A percentile compares a stretch with the other conserved stretches of the same genome.
Evolutionary conservation across 352 stramenopile species (phyloP).

Genomic region (Phytophthora constricta): DNA sequence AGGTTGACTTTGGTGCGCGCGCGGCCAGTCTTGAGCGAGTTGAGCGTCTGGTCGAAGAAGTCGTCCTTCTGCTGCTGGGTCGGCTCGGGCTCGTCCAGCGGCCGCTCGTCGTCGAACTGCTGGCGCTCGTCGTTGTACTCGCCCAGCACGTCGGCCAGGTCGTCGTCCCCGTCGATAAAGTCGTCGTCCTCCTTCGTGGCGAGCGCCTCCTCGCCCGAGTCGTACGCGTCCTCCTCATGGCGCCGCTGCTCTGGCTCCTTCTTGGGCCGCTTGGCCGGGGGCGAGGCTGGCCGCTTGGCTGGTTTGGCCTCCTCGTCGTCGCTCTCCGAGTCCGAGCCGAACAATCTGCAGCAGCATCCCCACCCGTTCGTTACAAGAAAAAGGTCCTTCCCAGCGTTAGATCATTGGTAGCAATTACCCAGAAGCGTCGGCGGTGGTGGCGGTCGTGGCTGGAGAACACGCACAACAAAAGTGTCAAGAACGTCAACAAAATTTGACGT

Average conservation of each 20-base stretch:
- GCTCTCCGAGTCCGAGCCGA: constrained; percentile 89
- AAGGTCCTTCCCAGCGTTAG: no score
- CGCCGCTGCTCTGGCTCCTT: constrained; percentile 26
- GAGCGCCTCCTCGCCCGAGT: constrained; percentile 82
- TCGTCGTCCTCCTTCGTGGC: constrained; percentile 83
- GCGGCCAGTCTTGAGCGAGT: constrained; percentile 86
- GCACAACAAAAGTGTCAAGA: no score
- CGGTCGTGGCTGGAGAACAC: constrained; percentile 36
- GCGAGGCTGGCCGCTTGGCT: constrained; percentile 50
- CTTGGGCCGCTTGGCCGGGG: constrained; percentile 65
- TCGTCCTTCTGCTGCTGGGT: constrained; percentile 57
- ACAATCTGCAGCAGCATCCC: constrained; percentile 54
- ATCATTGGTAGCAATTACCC: constrained; percentile 42
- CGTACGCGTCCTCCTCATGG: constrained; percentile 74
- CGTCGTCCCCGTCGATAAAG: constrained; percentile 90
- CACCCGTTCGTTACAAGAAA: no score
- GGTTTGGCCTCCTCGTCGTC: constrained; percentile 68
- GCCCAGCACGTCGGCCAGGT: constrained; percentile 80
- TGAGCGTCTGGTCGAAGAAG: constrained; percentile 85
- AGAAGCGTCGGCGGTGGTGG: constrained; percentile 72
- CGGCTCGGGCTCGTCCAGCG: constrained; percentile 46
- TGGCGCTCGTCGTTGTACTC: constrained; percentile 83
- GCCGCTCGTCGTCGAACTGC: constrained; percentile 84
- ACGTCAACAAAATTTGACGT: no score
- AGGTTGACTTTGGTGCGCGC: constrained; percentile 76